These are phyloP conservation scores for Beauveria asiatica DNA, from an alignment of 2,329 filamentous ascomycete species.

Conservation along the genomic window DNA sequence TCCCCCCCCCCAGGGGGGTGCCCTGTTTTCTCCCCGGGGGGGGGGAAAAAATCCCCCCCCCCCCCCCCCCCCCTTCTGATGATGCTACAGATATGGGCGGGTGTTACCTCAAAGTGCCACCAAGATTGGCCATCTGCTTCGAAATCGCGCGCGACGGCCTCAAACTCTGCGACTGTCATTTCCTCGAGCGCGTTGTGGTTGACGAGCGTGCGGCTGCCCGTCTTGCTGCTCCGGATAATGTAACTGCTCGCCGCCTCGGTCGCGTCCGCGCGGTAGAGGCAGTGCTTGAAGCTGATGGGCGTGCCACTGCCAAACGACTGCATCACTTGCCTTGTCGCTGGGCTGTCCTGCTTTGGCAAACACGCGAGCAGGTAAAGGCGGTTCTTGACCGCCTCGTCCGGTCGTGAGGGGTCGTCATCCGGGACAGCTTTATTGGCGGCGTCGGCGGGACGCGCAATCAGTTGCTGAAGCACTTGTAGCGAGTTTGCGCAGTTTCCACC, in stretches of 20 bases:
- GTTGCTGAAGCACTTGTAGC: slow-evolving; percentile 60
- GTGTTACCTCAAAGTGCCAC: slow-evolving; percentile 63
- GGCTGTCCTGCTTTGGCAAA: slow-evolving; percentile 45
- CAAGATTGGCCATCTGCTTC: slow-evolving; percentile 34
- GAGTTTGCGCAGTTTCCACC: slow-evolving; percentile 69
- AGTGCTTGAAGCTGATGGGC: slow-evolving; percentile 42
- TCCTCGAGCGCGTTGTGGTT: slow-evolving; percentile 61
- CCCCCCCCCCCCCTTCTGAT: background rate
- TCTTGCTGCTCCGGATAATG: slow-evolving; percentile 53
- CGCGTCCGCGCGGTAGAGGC: slow-evolving; percentile 49
- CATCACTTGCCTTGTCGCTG: slow-evolving; percentile 42
- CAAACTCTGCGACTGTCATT: slow-evolving; percentile 57
- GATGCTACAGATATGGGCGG: background rate
- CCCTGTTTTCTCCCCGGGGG: too few relatives aligned
- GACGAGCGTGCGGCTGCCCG: slow-evolving; percentile 59
- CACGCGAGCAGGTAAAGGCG: slow-evolving; percentile 38
- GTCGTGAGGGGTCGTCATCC: background rate
- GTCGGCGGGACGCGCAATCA: slow-evolving; percentile 27
- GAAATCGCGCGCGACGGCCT: slow-evolving; percentile 31
- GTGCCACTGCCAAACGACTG: slow-evolving; percentile 40
- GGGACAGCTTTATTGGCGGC: slow-evolving; percentile 13
- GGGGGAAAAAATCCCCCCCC: too few relatives aligned
- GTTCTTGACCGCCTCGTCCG: slow-evolving; percentile 12
- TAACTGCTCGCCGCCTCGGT: slow-evolving; percentile 58
- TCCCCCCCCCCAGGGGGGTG: too few relatives aligned